Percentiles rank a stretch among this genome's conserved stretches.
Evolutionary conservation across 2,329 filamentous ascomycete species (phyloP).

Genomic region (Stachybotrys chartarum): DNA sequence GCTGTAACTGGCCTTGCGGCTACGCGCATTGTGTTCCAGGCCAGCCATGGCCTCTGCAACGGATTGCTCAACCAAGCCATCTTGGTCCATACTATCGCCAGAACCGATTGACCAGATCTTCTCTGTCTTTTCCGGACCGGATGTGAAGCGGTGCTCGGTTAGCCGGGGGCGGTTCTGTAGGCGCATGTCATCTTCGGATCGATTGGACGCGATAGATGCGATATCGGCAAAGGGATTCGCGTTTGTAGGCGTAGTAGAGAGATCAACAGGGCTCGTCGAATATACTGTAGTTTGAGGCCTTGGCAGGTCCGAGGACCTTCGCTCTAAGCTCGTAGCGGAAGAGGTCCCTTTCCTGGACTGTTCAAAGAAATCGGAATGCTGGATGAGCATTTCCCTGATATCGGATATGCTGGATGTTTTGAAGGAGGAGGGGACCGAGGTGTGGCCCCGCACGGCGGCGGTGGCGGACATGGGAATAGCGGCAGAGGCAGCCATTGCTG

Average conservation of each 20-base stretch:
- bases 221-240: conserved; percentile 9
- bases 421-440: conserved; percentile 21
- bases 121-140: conserved; percentile 50
- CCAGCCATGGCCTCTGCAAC: conserved; percentile 55
- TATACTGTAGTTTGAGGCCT: conserved; percentile 15
- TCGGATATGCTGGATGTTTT: conserved; percentile 21
- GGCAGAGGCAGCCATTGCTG: conserved; percentile 22
- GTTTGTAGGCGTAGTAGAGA: conserved; percentile 13
- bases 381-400: conserved; percentile 28
- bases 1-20: conserved; percentile 61
- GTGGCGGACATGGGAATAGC: conserved; percentile 22
- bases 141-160: conserved; percentile 32
- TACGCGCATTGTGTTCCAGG: conserved; percentile 56
- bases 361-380: conserved; percentile 24
- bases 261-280: conserved; percentile 19
- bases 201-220: conserved; percentile 4
- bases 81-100: conserved; percentile 37
- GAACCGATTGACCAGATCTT: conserved; percentile 60
- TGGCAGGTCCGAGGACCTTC: conserved; percentile 13
- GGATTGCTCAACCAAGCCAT: conserved; percentile 58
- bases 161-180: conserved; percentile 27
- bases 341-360: conserved; percentile 19
- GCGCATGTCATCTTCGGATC: conserved; percentile 10
- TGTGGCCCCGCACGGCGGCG: conserved; percentile 18
- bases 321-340: conserved; percentile 27